phyloP scores from a whole-genome alignment of 2,329 filamentous ascomycete species.

The Herpotrichia juniperi region DNA sequence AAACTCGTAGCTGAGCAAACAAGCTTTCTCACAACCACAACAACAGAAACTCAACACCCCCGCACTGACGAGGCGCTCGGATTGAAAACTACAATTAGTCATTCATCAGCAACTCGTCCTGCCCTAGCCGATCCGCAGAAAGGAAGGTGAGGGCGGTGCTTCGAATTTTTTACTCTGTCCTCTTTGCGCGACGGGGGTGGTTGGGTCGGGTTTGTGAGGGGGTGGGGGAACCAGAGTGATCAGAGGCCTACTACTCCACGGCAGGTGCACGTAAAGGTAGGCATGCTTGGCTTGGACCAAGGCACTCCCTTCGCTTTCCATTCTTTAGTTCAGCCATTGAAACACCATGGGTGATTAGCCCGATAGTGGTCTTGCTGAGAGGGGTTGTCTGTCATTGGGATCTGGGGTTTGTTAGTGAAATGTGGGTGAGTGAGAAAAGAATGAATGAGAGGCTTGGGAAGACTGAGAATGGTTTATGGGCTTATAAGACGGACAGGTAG shows the following conservation, averaged over 20 bases:
- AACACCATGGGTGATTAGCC: slow-evolving; percentile 27
- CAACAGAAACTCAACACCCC: slow-evolving; percentile 35
- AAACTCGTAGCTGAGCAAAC: too few species aligned
- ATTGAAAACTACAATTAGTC: slow-evolving; percentile 43
- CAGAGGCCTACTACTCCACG: not conserved
- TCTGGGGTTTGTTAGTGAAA: slow-evolving; percentile 4
- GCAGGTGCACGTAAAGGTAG: not conserved
- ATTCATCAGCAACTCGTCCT: slow-evolving; percentile 35
- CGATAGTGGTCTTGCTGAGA: slow-evolving; percentile 10
- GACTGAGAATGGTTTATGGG: not conserved
- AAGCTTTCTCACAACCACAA: slow-evolving; percentile 23
- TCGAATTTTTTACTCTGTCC: slow-evolving; percentile 41
- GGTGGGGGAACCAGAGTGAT: not conserved
- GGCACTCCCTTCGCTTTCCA: slow-evolving; percentile 43
- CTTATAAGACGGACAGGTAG: not conserved
- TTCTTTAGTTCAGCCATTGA: slow-evolving; percentile 25
- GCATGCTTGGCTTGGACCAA: slow-evolving; percentile 25
- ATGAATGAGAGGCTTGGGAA: not conserved
- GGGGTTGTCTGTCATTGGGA: slow-evolving; percentile 23
- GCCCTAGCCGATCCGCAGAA: not conserved
- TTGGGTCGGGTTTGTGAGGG: slow-evolving; percentile 10
- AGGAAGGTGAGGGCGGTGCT: slow-evolving; percentile 26
- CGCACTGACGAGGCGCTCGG: slow-evolving; percentile 35
- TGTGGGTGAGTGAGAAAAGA: not conserved
- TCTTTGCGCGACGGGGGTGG: slow-evolving; percentile 37